These are phyloP conservation scores for Halophytophthora batemanensis DNA, from an alignment of 352 stramenopile species.

Conservation along the genomic window DNA sequence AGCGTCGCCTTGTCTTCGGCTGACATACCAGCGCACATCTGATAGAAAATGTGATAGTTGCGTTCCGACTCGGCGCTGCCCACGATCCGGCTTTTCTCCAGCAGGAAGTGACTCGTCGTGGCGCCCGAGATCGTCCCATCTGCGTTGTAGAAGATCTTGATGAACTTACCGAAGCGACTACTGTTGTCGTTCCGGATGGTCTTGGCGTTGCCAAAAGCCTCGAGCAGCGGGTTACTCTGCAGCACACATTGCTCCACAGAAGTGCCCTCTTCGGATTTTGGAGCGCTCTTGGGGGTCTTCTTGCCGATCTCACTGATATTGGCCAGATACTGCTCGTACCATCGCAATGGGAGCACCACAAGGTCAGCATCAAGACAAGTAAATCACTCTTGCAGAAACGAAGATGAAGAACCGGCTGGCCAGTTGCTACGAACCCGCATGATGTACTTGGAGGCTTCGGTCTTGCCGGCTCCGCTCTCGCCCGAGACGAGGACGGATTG, in stretches of 20 bases:
- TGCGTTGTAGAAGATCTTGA: slow-evolving; percentile 93
- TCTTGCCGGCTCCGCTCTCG: slow-evolving; percentile 87
- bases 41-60: slow-evolving; percentile 99
- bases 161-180: slow-evolving; percentile 96
- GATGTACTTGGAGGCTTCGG: slow-evolving; percentile 90
- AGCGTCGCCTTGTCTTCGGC: slow-evolving; percentile 66
- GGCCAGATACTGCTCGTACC: slow-evolving; percentile 62
- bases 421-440: slow-evolving; percentile 69
- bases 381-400: neutral
- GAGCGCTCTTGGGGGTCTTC: slow-evolving; percentile 53
- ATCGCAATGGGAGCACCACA: slow-evolving; percentile 6
- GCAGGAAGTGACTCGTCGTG: slow-evolving; percentile 96
- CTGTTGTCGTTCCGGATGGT: slow-evolving; percentile 96
- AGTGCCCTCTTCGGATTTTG: slow-evolving; percentile 59
- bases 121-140: slow-evolving; percentile 90
- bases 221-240: slow-evolving; percentile 90
- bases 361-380: slow-evolving; percentile 6
- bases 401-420: neutral
- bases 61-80: slow-evolving; percentile 91
- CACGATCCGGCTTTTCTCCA: slow-evolving; percentile 98
- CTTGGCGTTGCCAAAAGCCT: slow-evolving; percentile 93
- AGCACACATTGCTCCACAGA: slow-evolving; percentile 90
- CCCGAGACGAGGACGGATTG: slow-evolving; percentile 87
- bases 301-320: slow-evolving; percentile 91
- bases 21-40: slow-evolving; percentile 88